A percentile compares a stretch with the other conserved stretches of the same genome.
Conservation (phyloP, 2,329 filamentous ascomycete species). For the Pestalotiopsis fici region DNA sequence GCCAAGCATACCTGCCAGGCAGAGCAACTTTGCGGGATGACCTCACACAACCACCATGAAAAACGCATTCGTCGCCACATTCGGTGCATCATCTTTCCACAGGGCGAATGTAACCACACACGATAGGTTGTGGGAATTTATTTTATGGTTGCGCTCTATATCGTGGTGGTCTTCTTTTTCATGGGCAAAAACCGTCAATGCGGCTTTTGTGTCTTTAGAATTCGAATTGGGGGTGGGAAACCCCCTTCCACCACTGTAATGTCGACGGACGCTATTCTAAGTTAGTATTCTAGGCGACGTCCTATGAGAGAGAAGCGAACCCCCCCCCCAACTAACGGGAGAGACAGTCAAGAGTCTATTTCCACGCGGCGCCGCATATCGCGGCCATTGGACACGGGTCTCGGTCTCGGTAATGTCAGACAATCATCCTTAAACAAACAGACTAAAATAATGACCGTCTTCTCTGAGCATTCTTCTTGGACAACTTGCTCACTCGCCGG, state of each 20-base stretch:
- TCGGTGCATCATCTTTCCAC: slow-evolving; percentile 3
- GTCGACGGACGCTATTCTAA: not conserved
- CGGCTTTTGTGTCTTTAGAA: not conserved
- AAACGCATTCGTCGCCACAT: not conserved
- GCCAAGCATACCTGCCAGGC: not conserved
- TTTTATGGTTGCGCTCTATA: not conserved
- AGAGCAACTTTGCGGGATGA: not conserved
- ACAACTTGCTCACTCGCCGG: too few relatives aligned
- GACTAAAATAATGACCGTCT: too few relatives aligned
- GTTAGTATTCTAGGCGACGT: not conserved
- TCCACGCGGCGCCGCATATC: not conserved
- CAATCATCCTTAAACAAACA: too few relatives aligned
- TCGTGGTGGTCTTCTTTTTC: not conserved
- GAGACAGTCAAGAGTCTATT: not conserved
- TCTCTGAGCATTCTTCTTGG: too few relatives aligned
- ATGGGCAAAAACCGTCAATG: not conserved
- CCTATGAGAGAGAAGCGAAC: not conserved
- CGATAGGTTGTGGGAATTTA: not conserved
- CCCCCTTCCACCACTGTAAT: not conserved
- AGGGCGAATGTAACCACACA: not conserved
- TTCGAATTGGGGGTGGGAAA: not conserved
- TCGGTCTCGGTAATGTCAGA: not conserved
- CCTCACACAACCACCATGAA: not conserved
- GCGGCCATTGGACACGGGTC: not conserved
- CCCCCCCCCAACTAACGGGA: not conserved